Percentiles rank a stretch among this genome's conserved stretches.
Conservation (phyloP, 2,329 filamentous ascomycete species). For the Hypomyces rosellus region DNA sequence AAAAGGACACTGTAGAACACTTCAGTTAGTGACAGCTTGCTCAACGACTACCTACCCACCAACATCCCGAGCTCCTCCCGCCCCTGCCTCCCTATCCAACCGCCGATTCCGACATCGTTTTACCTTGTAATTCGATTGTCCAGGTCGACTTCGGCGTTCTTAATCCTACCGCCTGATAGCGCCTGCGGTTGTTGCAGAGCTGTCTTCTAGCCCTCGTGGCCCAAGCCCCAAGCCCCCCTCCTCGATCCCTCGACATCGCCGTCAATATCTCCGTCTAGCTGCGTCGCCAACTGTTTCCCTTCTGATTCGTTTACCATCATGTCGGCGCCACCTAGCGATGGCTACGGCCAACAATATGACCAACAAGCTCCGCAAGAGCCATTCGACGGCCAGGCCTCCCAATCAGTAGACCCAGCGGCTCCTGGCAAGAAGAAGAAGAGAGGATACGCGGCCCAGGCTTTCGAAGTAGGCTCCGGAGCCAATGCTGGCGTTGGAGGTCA, state of each 20-base stretch:
- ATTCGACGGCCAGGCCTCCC: conserved; percentile 30
- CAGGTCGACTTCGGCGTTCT: conserved; percentile 1
- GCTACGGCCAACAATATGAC: conserved; percentile 44
- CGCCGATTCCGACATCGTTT: conserved; percentile 7
- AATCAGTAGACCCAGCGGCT: conserved; percentile 29
- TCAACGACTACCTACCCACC: conserved; percentile 1
- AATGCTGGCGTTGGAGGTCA: conserved; percentile 60
- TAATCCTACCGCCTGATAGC: not conserved
- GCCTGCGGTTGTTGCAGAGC: conserved; percentile 11
- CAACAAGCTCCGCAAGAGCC: conserved; percentile 36
- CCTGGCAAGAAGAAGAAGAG: conserved; percentile 79
- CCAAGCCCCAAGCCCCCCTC: not conserved
- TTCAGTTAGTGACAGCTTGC: conserved; percentile 8
- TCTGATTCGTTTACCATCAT: conserved; percentile 34
- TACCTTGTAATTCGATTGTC: conserved; percentile 1
- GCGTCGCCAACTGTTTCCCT: conserved; percentile 18
- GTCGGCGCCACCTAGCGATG: conserved; percentile 52
- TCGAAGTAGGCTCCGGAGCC: conserved; percentile 82
- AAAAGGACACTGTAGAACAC: conserved; percentile 11
- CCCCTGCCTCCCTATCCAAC: conserved; percentile 9
- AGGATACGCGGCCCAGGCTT: conserved; percentile 89
- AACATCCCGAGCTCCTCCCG: conserved; percentile 6
- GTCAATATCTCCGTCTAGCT: conserved; percentile 11
- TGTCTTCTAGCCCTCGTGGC: conserved; percentile 2
- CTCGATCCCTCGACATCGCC: conserved; percentile 2